Evolutionary conservation across 2,329 filamentous ascomycete genomes (phyloP).

Genomic region (Geosmithia putterillii): DNA sequence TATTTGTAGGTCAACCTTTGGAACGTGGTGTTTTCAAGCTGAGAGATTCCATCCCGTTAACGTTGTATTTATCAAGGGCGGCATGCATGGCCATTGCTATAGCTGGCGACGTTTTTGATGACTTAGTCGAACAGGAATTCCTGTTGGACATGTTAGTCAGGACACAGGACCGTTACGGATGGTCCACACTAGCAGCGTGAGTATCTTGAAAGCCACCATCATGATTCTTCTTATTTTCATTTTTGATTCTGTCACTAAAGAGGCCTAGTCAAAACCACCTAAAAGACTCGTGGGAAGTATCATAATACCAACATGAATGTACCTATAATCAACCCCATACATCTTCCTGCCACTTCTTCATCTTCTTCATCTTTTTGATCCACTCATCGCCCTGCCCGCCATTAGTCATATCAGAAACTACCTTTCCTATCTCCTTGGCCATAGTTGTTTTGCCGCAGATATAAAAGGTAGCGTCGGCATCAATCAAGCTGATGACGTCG

Average conservation of each 20-base stretch:
- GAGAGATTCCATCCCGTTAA: no score
- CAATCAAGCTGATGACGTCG: background rate
- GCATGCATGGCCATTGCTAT: background rate
- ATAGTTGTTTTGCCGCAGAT: slow-evolving; percentile 1
- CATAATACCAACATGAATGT: no score
- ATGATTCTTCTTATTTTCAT: background rate
- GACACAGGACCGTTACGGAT: background rate
- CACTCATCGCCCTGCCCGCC: background rate
- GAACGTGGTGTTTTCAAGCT: no score
- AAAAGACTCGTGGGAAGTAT: no score
- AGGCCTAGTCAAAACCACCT: background rate
- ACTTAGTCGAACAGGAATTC: background rate
- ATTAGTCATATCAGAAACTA: background rate
- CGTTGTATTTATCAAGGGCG: no score
- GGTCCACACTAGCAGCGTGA: background rate
- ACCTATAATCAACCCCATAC: slow-evolving; percentile 1
- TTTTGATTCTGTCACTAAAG: background rate
- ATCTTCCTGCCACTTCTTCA: slow-evolving; percentile 1
- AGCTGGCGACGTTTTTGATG: background rate
- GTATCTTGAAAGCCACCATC: no score
- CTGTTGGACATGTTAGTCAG: background rate
- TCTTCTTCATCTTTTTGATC: background rate
- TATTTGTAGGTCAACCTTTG: no score
- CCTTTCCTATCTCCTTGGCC: background rate
- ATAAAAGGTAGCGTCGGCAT: background rate